A percentile compares a stretch with the other conserved stretches of the same genome.
phyloP scores from a whole-genome alignment of 2,329 filamentous ascomycete genomes.

The Xylaria multiplex region DNA sequence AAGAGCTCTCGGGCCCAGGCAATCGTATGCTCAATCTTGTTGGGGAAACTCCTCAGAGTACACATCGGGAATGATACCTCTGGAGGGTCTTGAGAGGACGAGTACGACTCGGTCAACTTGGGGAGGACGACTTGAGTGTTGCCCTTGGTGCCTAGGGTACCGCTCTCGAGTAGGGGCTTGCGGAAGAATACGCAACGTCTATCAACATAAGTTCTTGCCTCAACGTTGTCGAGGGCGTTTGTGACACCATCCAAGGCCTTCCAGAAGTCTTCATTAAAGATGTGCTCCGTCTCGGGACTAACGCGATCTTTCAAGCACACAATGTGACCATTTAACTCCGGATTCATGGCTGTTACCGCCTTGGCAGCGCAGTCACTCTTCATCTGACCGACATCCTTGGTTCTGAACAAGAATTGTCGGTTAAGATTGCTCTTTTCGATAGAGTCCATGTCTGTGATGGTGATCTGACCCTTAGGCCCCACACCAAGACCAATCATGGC shows the following conservation, averaged over 20 bases:
- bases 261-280: slow-evolving; percentile 97
- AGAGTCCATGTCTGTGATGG: slow-evolving; percentile 95
- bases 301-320: slow-evolving; percentile 88
- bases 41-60: slow-evolving; percentile 95
- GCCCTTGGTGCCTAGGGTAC: slow-evolving; percentile 97
- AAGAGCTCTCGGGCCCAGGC: slow-evolving; percentile 98
- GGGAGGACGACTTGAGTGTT: slow-evolving; percentile 97
- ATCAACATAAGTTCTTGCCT: slow-evolving; percentile 96
- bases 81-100: slow-evolving; percentile 93
- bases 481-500: slow-evolving; percentile 96
- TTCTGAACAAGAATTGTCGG: slow-evolving; percentile 93
- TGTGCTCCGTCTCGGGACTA: slow-evolving; percentile 87
- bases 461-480: slow-evolving; percentile 88
- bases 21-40: slow-evolving; percentile 98
- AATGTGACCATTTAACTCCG: slow-evolving; percentile 88
- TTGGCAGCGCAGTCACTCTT: slow-evolving; percentile 95
- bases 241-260: slow-evolving; percentile 86
- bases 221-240: slow-evolving; percentile 96
- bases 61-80: slow-evolving; percentile 99
- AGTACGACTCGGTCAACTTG: slow-evolving; percentile 93
- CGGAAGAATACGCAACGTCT: slow-evolving; percentile 97
- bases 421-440: slow-evolving; percentile 99
- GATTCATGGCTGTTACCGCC: slow-evolving; percentile 96
- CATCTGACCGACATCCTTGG: slow-evolving; percentile 91
- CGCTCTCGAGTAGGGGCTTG: slow-evolving; percentile 94